Percentiles rank a stretch among this genome's conserved stretches.
Evolutionary conservation across 768 basidiomycete genomes (phyloP).

Genomic region (Trametes maxima): DNA sequence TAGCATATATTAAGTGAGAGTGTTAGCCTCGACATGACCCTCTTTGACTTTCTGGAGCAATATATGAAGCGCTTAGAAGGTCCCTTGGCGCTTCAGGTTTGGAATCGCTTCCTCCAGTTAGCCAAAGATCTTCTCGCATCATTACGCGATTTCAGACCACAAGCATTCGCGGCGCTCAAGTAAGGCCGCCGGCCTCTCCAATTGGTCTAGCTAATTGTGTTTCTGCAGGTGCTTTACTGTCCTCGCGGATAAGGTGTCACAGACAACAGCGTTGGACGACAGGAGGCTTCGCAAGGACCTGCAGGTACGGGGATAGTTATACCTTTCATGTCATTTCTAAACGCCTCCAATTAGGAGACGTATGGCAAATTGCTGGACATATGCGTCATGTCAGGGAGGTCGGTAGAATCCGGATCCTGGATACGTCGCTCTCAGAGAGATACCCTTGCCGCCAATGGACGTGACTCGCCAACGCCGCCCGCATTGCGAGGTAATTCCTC

Average conservation of each 20-base stretch:
- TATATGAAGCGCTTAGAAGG: constrained; percentile 86
- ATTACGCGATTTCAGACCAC: constrained; percentile 67
- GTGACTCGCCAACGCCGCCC: constrained; percentile 75
- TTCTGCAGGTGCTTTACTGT: constrained; percentile 68
- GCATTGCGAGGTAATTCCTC: constrained; percentile 52
- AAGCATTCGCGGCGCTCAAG: constrained; percentile 75
- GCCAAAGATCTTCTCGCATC: constrained; percentile 74
- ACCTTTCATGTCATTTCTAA: background rate
- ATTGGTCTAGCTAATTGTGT: constrained; percentile 5
- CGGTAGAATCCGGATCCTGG: constrained; percentile 81
- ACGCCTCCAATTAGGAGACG: constrained; percentile 58
- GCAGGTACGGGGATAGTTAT: constrained; percentile 50
- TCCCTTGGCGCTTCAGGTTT: constrained; percentile 90
- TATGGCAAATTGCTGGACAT: constrained; percentile 85
- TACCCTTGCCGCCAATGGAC: constrained; percentile 58
- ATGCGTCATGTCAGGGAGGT: constrained; percentile 71
- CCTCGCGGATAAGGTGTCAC: constrained; percentile 80
- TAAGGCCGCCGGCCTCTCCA: constrained; percentile 36
- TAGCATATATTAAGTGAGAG: background rate
- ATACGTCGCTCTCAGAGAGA: constrained; percentile 72
- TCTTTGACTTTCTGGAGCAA: constrained; percentile 89
- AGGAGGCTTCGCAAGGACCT: constrained; percentile 84
- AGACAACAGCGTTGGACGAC: constrained; percentile 92
- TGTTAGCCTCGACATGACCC: constrained; percentile 61
- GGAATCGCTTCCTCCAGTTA: constrained; percentile 76